phyloP scores from a whole-genome alignment of 345 rosid genomes.

The Nephelium lappaceum region DNA sequence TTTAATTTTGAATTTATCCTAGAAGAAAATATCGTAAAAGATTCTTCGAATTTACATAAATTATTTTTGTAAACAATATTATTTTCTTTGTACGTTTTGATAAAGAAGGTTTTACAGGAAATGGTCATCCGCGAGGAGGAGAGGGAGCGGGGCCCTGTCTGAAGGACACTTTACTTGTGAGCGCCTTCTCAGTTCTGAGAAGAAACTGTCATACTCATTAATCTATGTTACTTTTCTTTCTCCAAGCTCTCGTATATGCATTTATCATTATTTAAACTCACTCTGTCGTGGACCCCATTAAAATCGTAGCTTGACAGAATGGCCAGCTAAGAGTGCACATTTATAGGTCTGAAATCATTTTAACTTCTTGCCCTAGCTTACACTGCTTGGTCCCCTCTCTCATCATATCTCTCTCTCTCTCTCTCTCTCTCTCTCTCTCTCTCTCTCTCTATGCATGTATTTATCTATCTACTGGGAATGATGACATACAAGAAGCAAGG shows the following conservation, averaged over 20 bases:
- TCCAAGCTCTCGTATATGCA: neutral
- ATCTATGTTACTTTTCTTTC: constrained; percentile 2
- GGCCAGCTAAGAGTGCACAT: constrained; percentile 20
- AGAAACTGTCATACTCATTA: constrained; percentile 1
- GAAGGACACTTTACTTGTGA: constrained; percentile 5
- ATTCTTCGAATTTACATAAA: too few relatives aligned
- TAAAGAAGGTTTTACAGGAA: constrained; percentile 25
- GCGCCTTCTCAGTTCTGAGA: neutral
- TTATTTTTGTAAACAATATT: too few relatives aligned
- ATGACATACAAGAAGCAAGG: neutral
- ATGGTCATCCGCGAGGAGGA: neutral
- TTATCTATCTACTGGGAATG: neutral
- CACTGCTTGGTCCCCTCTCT: constrained; percentile 28
- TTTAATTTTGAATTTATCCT: too few relatives aligned
- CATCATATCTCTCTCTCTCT: too few relatives aligned
- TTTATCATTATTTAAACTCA: constrained; percentile 21
- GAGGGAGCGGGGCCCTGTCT: too few relatives aligned
- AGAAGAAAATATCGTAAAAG: too few relatives aligned
- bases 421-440: too few relatives aligned
- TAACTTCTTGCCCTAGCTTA: constrained; percentile 12
- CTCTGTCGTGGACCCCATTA: constrained; percentile 23
- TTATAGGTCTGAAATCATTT: constrained; percentile 23
- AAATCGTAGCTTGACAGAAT: constrained; percentile 11
- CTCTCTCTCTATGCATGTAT: neutral
- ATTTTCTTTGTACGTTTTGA: too few relatives aligned